Evolutionary conservation across 2,329 filamentous ascomycete species (phyloP), one percentile per base, ranked within the genome.

Genomic region (Waltergamsia citrina): DNA sequence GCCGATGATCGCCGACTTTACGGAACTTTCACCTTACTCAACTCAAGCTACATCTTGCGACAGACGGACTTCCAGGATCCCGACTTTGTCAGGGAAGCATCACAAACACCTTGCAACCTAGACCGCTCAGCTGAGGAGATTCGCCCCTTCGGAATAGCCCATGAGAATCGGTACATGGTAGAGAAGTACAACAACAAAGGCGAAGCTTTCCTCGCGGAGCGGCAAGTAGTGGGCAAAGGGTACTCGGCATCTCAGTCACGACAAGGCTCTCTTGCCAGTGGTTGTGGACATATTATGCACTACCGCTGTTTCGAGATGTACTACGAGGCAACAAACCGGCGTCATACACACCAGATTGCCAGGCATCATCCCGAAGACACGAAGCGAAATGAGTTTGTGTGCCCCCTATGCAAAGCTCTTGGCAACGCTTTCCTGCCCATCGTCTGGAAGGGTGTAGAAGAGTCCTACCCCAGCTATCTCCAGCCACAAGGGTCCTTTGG

Each of bases 281-380:
- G 90, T 8, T 98, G 92, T 56, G 92, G 92, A 3, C 92, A 98
- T 55, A 93, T 98, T 50, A 98, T 98, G 92, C 92, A 98, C 56
- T 96, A 85, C 54, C 78, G 75, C 45, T 98, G 92, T 59, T 98
- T 98, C 52, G 87, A 95, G 49, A 75, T 83, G 26, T 98, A 96
- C 51, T 82, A 85, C 43, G 76, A 84, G 29, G 86, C 90, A 4
- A 94, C 86, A 1, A 70, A 80, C 34, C 74, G 88, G 39, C 76
- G 92, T 25, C 93, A 98, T 52, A 75, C 74, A 15, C 85, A 92
- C 48, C 92, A 98, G 54, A 94, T 98, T 54, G 88, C 92, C 7
- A 75, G 92, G 11, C 85, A 94, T 47, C 92, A 96, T 47, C 92
- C 92, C 0, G 93, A 98, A 53, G 73, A 80, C 36, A 70, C 85